Base-by-base conservation (phyloP, 139 green algal species). In the Chara braunii region DNA sequence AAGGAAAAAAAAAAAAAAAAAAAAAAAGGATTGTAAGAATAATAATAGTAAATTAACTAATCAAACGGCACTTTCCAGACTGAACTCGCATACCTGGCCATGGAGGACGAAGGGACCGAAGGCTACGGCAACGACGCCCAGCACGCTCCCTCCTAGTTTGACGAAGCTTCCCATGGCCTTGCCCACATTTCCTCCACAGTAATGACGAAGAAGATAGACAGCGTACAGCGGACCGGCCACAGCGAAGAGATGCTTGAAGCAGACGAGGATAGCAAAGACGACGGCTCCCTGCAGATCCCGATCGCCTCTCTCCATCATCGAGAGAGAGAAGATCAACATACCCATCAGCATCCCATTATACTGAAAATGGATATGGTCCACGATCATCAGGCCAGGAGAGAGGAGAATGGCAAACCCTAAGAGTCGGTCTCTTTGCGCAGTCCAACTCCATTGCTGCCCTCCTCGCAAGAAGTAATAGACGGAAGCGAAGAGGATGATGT, bases 301-400 rank as follows among this genome's bases (percentile, higher is more conserved):
- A 14, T 31, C 42, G 51, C 64, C 22, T 9, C 54, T 48, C 31
- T 69, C 14, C 22, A 73, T n/a, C 3, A 76, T 18, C 8, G 58
- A 37, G 7, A 76, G 23, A 26, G 58, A 64, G 2, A 70, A 37
- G 1, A 79, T 18, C 9, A 78, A 35, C 28, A 81, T 18, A 85
- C 90, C 91, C 26, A 97, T 70, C 44, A 98, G 78, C 9, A 94
- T 37, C 28, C 92, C 88, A 76, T 98, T 98, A 84, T 97, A 98
- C 79, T 98, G 92, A 60, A 98, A 98, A 73, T 98, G 92, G 18
- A 98, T 82, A 83, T 98, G 89, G 73, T 98, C 92, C 52, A 97
- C 88, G 59, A 96, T 79, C 8, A 97, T 60, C 32, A 97, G 82
- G 0, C 85, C 90, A 1, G 86, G 81, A 59, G 37, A 73, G 1